Conservation (phyloP, 352 stramenopile genomes). For the Pythium utonaiense region DNA sequence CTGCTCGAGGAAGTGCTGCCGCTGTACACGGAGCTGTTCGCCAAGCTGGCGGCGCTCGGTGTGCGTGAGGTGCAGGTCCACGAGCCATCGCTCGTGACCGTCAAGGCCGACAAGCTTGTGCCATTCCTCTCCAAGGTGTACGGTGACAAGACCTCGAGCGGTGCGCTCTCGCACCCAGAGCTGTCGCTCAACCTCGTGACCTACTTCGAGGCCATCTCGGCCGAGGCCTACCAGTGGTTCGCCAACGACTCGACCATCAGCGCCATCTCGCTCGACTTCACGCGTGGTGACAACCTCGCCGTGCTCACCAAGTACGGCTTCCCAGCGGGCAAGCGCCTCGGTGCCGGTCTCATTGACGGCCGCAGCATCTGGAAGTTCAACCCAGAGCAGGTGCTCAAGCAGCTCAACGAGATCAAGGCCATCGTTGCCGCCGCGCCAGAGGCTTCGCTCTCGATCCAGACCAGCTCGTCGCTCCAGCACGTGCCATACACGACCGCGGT, state of each 20-base stretch:
- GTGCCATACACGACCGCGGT: slow-evolving; percentile 85
- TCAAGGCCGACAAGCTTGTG: slow-evolving; percentile 48
- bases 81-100: slow-evolving; percentile 87
- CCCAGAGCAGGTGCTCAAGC: slow-evolving; percentile 44
- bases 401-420: slow-evolving; percentile 61
- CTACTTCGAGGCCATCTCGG: slow-evolving; percentile 90
- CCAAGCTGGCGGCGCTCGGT: slow-evolving; percentile 65
- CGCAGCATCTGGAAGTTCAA: slow-evolving; percentile 91
- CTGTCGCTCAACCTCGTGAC: slow-evolving; percentile 75
- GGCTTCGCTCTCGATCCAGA: slow-evolving; percentile 75
- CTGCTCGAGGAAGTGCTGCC: slow-evolving; percentile 72
- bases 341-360: slow-evolving; percentile 86
- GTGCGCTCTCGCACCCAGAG: slow-evolving; percentile 57
- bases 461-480: slow-evolving; percentile 88
- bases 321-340: slow-evolving; percentile 79
- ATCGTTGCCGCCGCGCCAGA: slow-evolving; percentile 43
- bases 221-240: slow-evolving; percentile 90
- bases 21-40: slow-evolving; percentile 76
- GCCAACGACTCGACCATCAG: slow-evolving; percentile 54
- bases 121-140: slow-evolving; percentile 65
- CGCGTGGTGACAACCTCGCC: slow-evolving; percentile 79
- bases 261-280: slow-evolving; percentile 91
- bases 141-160: slow-evolving; percentile 45
- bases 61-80: slow-evolving; percentile 89
- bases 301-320: slow-evolving; percentile 87